phyloP scores from a whole-genome alignment of 83 land plant genomes.

The Isoetes engelmannii region DNA sequence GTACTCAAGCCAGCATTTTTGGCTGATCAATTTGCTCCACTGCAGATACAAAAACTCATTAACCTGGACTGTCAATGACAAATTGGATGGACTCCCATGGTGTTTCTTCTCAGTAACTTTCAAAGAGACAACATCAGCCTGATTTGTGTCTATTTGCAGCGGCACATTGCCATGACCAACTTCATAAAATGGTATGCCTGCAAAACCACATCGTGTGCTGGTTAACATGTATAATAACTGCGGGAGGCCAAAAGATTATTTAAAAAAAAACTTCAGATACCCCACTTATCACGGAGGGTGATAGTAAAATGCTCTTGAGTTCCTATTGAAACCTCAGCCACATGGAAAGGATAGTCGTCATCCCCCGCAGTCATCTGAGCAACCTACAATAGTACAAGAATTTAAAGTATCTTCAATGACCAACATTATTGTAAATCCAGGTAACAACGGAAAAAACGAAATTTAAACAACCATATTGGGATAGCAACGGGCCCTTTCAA shows the following conservation, averaged over 20 bases:
- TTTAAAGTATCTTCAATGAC: too few species aligned
- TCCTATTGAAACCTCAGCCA: conserved; percentile 32
- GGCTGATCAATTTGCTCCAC: too few species aligned
- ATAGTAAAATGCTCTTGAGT: conserved; percentile 38
- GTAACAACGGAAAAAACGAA: too few species aligned
- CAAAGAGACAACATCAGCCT: conserved; percentile 47
- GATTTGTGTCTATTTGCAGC: conserved; percentile 41
- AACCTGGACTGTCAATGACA: conserved; percentile 30
- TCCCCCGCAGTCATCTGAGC: conserved; percentile 31
- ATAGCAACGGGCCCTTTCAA: too few species aligned
- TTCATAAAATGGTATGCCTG: conserved; percentile 56
- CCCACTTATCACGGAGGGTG: conserved; percentile 45
- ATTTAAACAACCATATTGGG: too few species aligned
- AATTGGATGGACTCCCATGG: neutral
- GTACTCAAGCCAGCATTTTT: too few species aligned
- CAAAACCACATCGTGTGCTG: neutral
- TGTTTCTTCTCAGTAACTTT: conserved; percentile 15
- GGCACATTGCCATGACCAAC: conserved; percentile 35
- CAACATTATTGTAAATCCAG: too few species aligned
- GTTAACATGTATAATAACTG: too few species aligned
- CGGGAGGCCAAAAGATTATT: too few species aligned
- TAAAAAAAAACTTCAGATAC: conserved; percentile 15
- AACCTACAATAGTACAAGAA: conserved; percentile 13
- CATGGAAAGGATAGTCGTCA: conserved; percentile 18
- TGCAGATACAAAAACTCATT: too few species aligned